Evolutionary conservation across 768 basidiomycete genomes (phyloP).

Genomic region (Fistulinella prunicolor): DNA sequence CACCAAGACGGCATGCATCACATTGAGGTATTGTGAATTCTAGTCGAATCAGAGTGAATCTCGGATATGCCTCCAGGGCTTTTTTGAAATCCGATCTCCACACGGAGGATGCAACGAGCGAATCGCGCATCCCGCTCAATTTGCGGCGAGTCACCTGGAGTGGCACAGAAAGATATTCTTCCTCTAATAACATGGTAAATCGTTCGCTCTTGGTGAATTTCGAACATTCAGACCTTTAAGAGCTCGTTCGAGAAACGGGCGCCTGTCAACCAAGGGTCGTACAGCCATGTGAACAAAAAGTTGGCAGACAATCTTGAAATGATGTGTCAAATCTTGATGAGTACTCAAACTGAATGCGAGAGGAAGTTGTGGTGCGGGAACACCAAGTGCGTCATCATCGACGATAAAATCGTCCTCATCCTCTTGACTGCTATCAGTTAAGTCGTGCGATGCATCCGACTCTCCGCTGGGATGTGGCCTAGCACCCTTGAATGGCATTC

Average conservation of each 20-base stretch:
- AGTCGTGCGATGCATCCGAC: conserved; percentile 37
- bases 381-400: conserved; percentile 53
- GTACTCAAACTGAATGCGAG: conserved; percentile 77
- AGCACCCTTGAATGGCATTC: conserved; percentile 46
- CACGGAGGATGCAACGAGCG: conserved; percentile 78
- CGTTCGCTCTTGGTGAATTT: neutral
- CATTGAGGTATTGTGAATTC: conserved; percentile 62
- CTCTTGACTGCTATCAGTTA: conserved; percentile 22
- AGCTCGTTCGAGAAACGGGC: conserved; percentile 53
- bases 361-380: conserved; percentile 50
- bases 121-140: conserved; percentile 65
- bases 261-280: conserved; percentile 48
- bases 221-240: conserved; percentile 39
- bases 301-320: conserved; percentile 88
- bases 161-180: conserved; percentile 75
- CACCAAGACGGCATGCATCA: conserved; percentile 79
- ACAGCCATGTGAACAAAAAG: conserved; percentile 82
- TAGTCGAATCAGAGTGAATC: conserved; percentile 51
- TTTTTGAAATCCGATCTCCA: conserved; percentile 74
- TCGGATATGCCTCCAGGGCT: conserved; percentile 62
- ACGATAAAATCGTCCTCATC: conserved; percentile 50
- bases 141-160: conserved; percentile 65
- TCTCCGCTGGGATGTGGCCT: conserved; percentile 37
- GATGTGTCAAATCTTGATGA: conserved; percentile 70
- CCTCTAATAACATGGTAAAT: conserved; percentile 33